Evolutionary conservation across 768 basidiomycete species (phyloP), one percentile per base, ranked within the genome.

Genomic region (Paxillus involutus): DNA sequence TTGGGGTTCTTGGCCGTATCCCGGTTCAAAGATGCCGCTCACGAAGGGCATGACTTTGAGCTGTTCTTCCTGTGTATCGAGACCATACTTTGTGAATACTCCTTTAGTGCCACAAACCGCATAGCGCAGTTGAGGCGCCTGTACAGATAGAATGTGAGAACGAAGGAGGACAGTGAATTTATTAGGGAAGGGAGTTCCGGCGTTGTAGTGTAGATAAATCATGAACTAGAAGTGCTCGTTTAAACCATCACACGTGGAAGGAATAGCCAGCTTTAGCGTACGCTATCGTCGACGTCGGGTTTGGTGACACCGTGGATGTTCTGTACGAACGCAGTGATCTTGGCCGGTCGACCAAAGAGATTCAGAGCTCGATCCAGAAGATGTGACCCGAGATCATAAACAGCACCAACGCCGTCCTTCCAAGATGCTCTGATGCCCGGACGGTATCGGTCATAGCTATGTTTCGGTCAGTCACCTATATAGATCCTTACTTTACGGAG

Each of bases 341-440:
- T 81, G 32, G 77, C 64, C 0, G 93, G 92, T 46, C 82, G 75
- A 36, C 92, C 93, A 63, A 94, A 94, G 40, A 94, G 77, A 10
- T 75, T 74, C 30, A 93, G 73, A 6, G 82, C 77, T 69, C 93
- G 90, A 71, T 93, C 90, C 58, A 93, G 82, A 26, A 92, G 76
- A 67, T 94, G 91, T 8, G 87, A 73, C 5, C 89, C 91, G 19
- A 94, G 77, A 67, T 94, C 91, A 67, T 84, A 94, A 3, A 84
- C 81, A 26, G 81, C 75, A 4, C 90, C 89, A 1, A 82, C 75
- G 30, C 79, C 68, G 55, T 93, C 91, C 69, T 93, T 94, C 93
- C 92, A 96, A 0, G 83, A 81, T 12, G 84, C 81, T 60, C 86
- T 87, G 32, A 85, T 66, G 1, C 71, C 75, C 24, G 77, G 76